Base-by-base conservation (phyloP, 164 flowering plant species). In the Liquidambar formosana region DNA sequence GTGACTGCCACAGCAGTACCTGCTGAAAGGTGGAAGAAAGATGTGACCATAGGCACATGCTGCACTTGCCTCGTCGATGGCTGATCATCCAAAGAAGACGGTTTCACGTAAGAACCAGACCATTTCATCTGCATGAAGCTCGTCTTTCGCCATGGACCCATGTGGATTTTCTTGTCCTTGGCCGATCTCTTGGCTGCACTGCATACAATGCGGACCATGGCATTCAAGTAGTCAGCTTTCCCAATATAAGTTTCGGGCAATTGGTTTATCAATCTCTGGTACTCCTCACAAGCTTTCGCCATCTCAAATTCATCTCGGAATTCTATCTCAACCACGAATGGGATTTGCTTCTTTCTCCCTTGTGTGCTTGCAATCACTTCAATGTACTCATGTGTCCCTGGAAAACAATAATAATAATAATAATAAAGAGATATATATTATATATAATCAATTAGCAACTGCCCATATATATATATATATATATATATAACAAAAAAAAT, bases 51-150 rank as follows among this genome's bases (percentile, higher is more conserved):
- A 54, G 58, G 12, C 14, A 23, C 26, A 21, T 54, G n/a, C 6
- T 19, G 13, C 46, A 44, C 57, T 15, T 52, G 22, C 57, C 58
- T 21, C 4, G 58, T 21, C 26, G 13, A 21, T n/a, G n/a, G n/a
- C n/a, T n/a, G n/a, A n/a, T n/a, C n/a, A n/a, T 51, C 63, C 21
- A 28, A 23, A 21, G 60, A 10, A 23, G 33, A 57, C 12, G 13
- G 4, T 0, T 46, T 5, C 4, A 33, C 51, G 13, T 3, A 21
- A 26, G 46, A 45, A 26, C 18, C 67, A 0, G 77, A 73, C 90
- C 90, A 86, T 71, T 86, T 86, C 82, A 74, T 77, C 59, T 79
- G 80, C 88, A 86, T 81, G 80, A 77, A 86, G 28, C 78, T 72
- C 16, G 67, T 59, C 43, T 81, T 86, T 11, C 90, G 63, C 90